These are phyloP conservation scores for Saccharomyces hybrid DNA, from an alignment of 1,139 yeast species.

Conservation along the genomic window DNA sequence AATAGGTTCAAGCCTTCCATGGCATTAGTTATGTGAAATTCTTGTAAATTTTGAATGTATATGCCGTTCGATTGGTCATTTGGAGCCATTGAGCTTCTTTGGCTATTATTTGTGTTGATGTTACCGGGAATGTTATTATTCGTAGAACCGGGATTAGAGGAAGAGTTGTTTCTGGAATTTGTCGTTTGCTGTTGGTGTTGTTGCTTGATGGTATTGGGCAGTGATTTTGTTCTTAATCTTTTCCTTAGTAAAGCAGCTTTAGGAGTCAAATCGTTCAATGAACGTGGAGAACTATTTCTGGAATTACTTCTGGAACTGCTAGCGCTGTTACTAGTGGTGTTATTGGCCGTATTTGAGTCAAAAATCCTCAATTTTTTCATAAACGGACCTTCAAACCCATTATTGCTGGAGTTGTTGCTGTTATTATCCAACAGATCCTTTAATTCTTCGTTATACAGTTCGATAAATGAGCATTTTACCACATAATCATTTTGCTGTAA, in stretches of 20 bases:
- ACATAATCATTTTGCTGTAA: constrained; percentile 39
- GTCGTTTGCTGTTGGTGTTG: not conserved
- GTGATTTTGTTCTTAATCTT: constrained; percentile 8
- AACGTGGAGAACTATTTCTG: constrained; percentile 18
- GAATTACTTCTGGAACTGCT: constrained; percentile 9
- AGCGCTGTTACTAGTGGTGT: constrained; percentile 9
- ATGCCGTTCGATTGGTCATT: constrained; percentile 29
- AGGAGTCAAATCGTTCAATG: constrained; percentile 4
- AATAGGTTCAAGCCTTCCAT: constrained; percentile 48
- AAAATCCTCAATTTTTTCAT: constrained; percentile 43
- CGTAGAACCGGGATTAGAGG: not conserved
- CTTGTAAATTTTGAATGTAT: constrained; percentile 49
- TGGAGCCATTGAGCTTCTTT: constrained; percentile 2
- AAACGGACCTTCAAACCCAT: constrained; percentile 1
- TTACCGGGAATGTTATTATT: constrained; percentile 2
- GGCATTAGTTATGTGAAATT: constrained; percentile 46
- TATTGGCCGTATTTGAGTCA: constrained; percentile 35
- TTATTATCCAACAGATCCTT: constrained; percentile 50
- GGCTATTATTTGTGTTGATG: constrained; percentile 2
- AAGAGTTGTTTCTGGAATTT: not conserved
- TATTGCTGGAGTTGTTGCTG: constrained; percentile 9
- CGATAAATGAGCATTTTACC: constrained; percentile 64
- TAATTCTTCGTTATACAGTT: constrained; percentile 66
- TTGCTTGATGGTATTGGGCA: constrained; percentile 1
- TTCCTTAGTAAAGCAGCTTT: constrained; percentile 9